Percentiles rank a stretch among this genome's conserved stretches.
These are phyloP conservation scores for Curvularia lunata DNA, from an alignment of 2,329 filamentous ascomycete genomes.

Conservation along the genomic window DNA sequence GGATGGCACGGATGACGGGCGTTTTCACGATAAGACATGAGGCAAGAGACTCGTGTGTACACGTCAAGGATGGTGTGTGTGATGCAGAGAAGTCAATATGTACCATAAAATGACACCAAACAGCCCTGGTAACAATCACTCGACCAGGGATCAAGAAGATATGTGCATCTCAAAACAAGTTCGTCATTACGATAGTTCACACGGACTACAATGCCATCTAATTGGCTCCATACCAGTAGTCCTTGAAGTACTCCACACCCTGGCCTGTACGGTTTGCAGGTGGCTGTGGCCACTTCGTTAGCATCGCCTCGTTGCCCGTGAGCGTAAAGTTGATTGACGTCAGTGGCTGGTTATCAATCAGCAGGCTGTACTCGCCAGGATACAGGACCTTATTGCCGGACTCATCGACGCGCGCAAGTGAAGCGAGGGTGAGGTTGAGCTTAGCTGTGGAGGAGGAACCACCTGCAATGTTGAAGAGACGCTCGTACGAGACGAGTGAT, in stretches of 20 bases:
- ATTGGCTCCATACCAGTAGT: slow-evolving; percentile 33
- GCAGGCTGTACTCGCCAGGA: slow-evolving; percentile 57
- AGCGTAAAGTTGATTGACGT: slow-evolving; percentile 31
- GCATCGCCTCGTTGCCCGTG: slow-evolving; percentile 27
- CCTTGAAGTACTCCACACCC: slow-evolving; percentile 25
- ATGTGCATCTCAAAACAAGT: background rate
- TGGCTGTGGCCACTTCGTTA: slow-evolving; percentile 41
- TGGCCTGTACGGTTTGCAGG: slow-evolving; percentile 29
- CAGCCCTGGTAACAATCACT: background rate
- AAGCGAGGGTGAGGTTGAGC: slow-evolving; percentile 58
- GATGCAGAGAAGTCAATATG: background rate
- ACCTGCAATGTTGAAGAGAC: slow-evolving; percentile 51
- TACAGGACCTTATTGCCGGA: slow-evolving; percentile 61
- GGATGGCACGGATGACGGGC: too few species aligned
- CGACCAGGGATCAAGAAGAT: background rate
- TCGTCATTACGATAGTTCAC: background rate
- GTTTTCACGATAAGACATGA: background rate
- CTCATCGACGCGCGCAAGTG: slow-evolving; percentile 58
- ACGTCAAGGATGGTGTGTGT: background rate
- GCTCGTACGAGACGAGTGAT: slow-evolving; percentile 58
- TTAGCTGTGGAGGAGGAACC: slow-evolving; percentile 44
- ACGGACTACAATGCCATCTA: slow-evolving; percentile 6
- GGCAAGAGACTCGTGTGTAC: background rate
- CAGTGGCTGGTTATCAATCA: slow-evolving; percentile 31
- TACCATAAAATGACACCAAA: background rate